Conservation (phyloP, 208 protist genomes). For the Trypanosoma avium region DNA sequence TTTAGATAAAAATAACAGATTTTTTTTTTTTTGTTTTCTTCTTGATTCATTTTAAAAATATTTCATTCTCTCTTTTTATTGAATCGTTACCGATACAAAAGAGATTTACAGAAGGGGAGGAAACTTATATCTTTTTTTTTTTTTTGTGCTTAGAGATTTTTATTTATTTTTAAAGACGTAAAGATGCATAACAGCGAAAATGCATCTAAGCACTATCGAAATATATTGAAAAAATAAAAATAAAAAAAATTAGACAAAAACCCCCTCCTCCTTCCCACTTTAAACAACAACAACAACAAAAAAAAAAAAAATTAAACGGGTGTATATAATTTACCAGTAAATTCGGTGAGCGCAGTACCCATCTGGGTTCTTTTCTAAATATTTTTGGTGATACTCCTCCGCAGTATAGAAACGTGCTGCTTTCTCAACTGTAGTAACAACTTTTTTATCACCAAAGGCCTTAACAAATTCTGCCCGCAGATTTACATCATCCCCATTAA, state of each 20-base stretch:
- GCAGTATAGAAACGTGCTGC: slow-evolving; percentile 78
- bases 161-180: neutral
- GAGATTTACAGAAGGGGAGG: too few species aligned
- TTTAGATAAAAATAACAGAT: neutral
- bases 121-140: neutral
- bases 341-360: slow-evolving; percentile 84
- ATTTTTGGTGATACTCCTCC: slow-evolving; percentile 89
- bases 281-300: slow-evolving; percentile 17
- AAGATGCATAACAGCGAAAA: too few species aligned
- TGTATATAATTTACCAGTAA: slow-evolving; percentile 46
- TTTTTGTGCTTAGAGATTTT: neutral
- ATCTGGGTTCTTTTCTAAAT: slow-evolving; percentile 75
- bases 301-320: neutral
- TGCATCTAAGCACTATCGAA: too few species aligned
- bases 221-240: neutral
- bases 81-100: slow-evolving; percentile 1
- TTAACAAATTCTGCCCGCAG: slow-evolving; percentile 70
- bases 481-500: slow-evolving; percentile 59
- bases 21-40: neutral
- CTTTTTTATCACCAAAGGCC: slow-evolving; percentile 56
- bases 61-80: too few species aligned
- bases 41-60: too few species aligned
- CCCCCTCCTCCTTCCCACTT: neutral
- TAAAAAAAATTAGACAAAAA: neutral
- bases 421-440: slow-evolving; percentile 71